These are phyloP conservation scores for Gnaphalium uliginosum DNA, from an alignment of 129 eudicot species.

Conservation along the genomic window DNA sequence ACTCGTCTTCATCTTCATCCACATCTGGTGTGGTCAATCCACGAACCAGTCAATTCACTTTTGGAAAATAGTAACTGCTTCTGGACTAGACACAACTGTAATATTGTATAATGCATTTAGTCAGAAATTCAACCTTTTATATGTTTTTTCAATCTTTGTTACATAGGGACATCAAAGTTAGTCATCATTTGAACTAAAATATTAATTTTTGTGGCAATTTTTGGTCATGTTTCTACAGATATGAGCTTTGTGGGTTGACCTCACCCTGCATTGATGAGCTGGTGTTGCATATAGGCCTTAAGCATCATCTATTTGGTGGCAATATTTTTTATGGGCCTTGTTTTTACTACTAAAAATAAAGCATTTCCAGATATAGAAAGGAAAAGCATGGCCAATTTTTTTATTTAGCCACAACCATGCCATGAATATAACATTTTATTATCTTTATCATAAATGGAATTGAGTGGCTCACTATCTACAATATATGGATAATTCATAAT, in stretches of 20 bases:
- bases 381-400: neutral
- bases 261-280: neutral
- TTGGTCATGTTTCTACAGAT: neutral
- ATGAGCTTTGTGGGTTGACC: conserved; percentile 9
- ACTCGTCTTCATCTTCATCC: conserved; percentile 76
- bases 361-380: neutral
- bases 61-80: conserved; percentile 29
- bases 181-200: neutral
- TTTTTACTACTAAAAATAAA: conserved; percentile 1
- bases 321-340: conserved; percentile 10
- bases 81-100: conserved; percentile 4
- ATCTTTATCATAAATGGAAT: too few relatives aligned
- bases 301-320: neutral
- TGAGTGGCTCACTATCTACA: too few relatives aligned
- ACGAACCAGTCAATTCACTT: conserved; percentile 35
- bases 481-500: too few relatives aligned
- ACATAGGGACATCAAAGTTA: neutral
- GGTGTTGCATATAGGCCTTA: neutral
- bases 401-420: neutral
- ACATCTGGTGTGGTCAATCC: conserved; percentile 55
- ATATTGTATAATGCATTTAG: conserved; percentile 22
- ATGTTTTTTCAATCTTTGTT: neutral
- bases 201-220: conserved; percentile 11
- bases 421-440: too few relatives aligned
- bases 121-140: conserved; percentile 7